A percentile compares a stretch with the other conserved stretches of the same genome.
phyloP scores from a whole-genome alignment of 495 filamentous ascomycete species.

The Tuber brumale region DNA sequence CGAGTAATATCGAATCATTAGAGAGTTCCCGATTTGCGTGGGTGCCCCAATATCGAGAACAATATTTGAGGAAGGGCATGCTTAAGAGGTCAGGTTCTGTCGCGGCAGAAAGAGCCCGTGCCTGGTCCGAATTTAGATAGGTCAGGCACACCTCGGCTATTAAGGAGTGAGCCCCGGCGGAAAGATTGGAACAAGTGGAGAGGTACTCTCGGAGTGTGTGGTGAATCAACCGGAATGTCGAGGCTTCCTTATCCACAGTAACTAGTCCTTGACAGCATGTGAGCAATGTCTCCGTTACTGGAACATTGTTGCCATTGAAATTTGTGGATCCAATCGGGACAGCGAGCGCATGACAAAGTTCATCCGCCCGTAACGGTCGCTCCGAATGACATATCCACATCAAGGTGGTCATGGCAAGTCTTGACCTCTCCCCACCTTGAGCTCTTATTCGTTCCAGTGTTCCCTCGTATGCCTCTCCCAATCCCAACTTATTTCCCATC shows the following conservation, averaged over 20 bases:
- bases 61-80: neutral
- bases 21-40: neutral
- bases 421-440: neutral
- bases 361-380: neutral
- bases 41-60: neutral
- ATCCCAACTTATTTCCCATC: neutral
- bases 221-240: neutral
- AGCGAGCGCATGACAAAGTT: neutral
- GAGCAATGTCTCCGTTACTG: neutral
- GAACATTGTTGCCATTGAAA: neutral
- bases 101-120: neutral
- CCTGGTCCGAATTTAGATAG: neutral
- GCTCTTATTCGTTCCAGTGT: neutral
- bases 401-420: neutral
- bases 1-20: neutral
- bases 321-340: neutral
- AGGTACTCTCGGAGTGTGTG: neutral
- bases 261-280: neutral
- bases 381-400: neutral
- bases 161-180: neutral
- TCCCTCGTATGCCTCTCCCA: neutral
- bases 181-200: neutral
- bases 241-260: neutral
- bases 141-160: neutral
- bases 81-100: neutral